Evolutionary conservation across 352 stramenopile species (phyloP), one percentile per base, ranked within the genome.

Genomic region (Globisporangium nagaii): DNA sequence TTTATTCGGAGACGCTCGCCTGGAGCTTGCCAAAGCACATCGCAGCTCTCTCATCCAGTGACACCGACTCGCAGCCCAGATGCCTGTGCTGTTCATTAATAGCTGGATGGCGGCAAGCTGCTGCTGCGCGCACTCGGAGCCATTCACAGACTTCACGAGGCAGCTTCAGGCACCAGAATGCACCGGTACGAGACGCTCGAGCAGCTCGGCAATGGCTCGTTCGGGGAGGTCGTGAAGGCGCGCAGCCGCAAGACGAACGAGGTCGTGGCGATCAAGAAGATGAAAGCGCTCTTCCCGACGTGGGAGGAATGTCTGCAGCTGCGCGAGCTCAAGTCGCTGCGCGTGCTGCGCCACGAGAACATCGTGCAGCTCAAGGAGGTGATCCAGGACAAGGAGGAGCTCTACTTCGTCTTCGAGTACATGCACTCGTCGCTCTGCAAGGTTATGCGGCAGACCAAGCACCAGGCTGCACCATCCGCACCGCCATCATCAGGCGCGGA

Each of bases 151-250:
- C n/a, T n/a, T n/a, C n/a, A n/a, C 25, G 28, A 37, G 25, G 8
- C 22, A 20, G 7, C n/a, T 30, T 17, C 9, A 13, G 57, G 1
- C 12, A n/a, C n/a, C n/a, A n/a, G n/a, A n/a, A 95, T 95, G 86
- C 96, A 97, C 57, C 77, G 87, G 13, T 97, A 97, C 68, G 90
- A 97, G 70, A 70, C 97, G 31, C 84, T 95, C 10, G 91, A 98
- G 60, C 72, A 80, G 43, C 68, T 98, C 17, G 95, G 95, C 22
- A 90, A 98, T 65, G 93, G 93, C 24, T 93, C 95, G 31, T 98
- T 97, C 58, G 92, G 94, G 8, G 90, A 93, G 36, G 95, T 98
- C 20, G 71, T 89, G 20, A 93, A 94, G 55, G 93, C 93, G 13
- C 78, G 91, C 15, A 98, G 87, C 64, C 75, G 85, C 39, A 88